Conservation (phyloP, 139 green algal species). For the Closterium sp. region DNA sequence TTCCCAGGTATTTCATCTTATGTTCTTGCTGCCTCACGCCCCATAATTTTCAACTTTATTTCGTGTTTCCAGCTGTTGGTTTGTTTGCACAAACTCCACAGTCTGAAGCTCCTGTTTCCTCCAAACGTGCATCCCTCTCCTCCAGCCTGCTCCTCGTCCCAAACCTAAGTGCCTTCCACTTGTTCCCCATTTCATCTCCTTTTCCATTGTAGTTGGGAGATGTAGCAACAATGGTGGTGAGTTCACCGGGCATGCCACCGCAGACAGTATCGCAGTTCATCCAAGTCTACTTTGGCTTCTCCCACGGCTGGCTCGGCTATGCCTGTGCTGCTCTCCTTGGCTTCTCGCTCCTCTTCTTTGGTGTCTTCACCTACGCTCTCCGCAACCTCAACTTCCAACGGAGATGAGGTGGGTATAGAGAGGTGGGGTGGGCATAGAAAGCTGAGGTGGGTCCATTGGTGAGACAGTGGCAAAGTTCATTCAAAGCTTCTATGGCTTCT, state of each 20-base stretch:
- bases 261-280: constrained; percentile 33
- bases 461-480: too few relatives aligned
- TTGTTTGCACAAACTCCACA: too few relatives aligned
- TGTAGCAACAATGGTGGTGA: constrained; percentile 14
- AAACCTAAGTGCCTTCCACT: not conserved
- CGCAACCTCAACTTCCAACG: constrained; percentile 41
- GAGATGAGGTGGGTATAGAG: constrained; percentile 1
- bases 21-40: too few relatives aligned
- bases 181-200: not conserved
- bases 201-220: constrained; percentile 53
- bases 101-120: too few relatives aligned
- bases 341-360: constrained; percentile 30
- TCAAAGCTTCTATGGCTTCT: too few relatives aligned
- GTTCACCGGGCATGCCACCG: not conserved
- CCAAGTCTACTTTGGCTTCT: constrained; percentile 21
- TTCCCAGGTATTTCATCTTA: constrained; percentile 16
- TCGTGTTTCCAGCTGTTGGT: too few relatives aligned
- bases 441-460: too few relatives aligned
- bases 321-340: constrained; percentile 6
- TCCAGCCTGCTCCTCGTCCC: not conserved
- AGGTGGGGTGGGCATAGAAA: not conserved
- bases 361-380: constrained; percentile 8
- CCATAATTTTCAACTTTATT: too few relatives aligned
- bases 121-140: too few relatives aligned
- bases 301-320: constrained; percentile 8